These are phyloP conservation scores for Platanthera zijinensis DNA, from an alignment of 106 monocot genomes.

Conservation along the genomic window DNA sequence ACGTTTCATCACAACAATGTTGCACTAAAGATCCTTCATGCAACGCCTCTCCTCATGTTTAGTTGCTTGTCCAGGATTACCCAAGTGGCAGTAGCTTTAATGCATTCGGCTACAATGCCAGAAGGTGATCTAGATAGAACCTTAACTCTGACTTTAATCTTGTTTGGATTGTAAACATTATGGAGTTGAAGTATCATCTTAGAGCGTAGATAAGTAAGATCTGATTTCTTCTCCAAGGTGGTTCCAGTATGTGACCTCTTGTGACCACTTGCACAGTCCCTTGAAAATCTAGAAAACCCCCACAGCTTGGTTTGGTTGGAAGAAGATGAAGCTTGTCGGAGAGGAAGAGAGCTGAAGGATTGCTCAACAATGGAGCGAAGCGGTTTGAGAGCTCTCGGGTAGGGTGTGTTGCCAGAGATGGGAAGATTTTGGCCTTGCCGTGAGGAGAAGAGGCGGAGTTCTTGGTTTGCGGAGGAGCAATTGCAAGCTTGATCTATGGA, in stretches of 20 bases:
- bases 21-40: conserved; percentile 83
- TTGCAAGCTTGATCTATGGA: too few species aligned
- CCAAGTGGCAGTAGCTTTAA: conserved; percentile 72
- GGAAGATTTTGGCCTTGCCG: too few species aligned
- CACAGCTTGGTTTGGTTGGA: too few species aligned
- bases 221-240: conserved; percentile 69
- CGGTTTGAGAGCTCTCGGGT: too few species aligned
- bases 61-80: conserved; percentile 91
- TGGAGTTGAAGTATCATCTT: conserved; percentile 88
- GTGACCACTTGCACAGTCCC: conserved; percentile 81
- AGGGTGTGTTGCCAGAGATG: too few species aligned
- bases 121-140: conserved; percentile 77
- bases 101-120: conserved; percentile 87
- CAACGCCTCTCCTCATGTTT: conserved; percentile 83
- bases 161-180: conserved; percentile 75
- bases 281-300: conserved; percentile 87
- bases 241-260: conserved; percentile 32
- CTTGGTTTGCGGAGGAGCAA: too few species aligned
- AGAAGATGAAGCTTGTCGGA: too few species aligned
- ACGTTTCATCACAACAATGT: conserved; percentile 91
- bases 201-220: conserved; percentile 68
- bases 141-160: conserved; percentile 86
- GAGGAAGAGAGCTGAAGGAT: too few species aligned
- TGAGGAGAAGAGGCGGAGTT: too few species aligned
- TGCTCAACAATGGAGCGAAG: too few species aligned